Conservation (phyloP, 2,329 filamentous ascomycete genomes). For the Periconia digitata region DNA sequence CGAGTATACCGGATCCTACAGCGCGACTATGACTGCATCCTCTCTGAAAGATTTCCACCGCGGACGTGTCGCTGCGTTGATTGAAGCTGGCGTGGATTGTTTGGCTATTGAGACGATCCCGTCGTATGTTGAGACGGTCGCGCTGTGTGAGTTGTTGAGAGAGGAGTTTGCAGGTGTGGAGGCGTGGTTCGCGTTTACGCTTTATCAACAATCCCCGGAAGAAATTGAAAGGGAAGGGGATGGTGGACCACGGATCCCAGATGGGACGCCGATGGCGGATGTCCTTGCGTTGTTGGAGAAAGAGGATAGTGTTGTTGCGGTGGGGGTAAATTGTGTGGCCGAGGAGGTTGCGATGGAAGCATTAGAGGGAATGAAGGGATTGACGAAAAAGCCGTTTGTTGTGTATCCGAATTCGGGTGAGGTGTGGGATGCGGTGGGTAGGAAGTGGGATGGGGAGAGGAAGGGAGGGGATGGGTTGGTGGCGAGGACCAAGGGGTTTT, state of each 20-base stretch:
- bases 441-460: conserved; percentile 38
- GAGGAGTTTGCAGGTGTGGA: conserved; percentile 40
- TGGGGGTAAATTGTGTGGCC: conserved; percentile 51
- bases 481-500: conserved; percentile 36
- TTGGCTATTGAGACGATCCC: conserved; percentile 52
- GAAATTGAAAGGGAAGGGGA: too few relatives aligned
- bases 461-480: conserved; percentile 25
- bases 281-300: conserved; percentile 35
- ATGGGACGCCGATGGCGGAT: conserved; percentile 43
- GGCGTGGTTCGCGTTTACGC: conserved; percentile 48
- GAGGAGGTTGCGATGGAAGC: conserved; percentile 37
- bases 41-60: conserved; percentile 49
- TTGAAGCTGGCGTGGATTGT: conserved; percentile 47
- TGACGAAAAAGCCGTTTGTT: conserved; percentile 39
- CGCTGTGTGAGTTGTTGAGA: conserved; percentile 42
- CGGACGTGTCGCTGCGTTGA: conserved; percentile 44
- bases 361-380: conserved; percentile 30
- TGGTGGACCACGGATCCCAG: conserved; percentile 36
- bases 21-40: conserved; percentile 14
- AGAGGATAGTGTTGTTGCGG: conserved; percentile 39
- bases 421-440: conserved; percentile 46
- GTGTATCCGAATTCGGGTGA: conserved; percentile 53
- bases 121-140: conserved; percentile 41
- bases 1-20: conserved; percentile 51
- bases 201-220: conserved; percentile 29